Conservation (phyloP, 2,329 filamentous ascomycete species). For the Xylariaceae sp. region DNA sequence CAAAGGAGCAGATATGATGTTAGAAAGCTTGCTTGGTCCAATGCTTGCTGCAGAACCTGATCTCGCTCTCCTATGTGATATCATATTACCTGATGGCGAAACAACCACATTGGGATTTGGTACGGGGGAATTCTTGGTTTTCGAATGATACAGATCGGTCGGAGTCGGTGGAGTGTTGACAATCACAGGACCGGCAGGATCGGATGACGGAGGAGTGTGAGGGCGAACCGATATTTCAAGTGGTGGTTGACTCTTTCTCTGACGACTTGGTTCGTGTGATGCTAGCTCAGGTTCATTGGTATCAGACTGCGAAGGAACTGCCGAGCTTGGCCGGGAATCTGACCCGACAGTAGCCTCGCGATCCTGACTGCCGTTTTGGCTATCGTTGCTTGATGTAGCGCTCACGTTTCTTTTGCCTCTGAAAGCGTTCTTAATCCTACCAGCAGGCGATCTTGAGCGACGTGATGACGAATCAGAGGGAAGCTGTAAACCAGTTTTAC, state of each 20-base stretch:
- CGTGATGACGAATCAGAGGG: conserved; percentile 53
- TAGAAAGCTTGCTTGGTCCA: conserved; percentile 87
- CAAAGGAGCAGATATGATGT: conserved; percentile 71
- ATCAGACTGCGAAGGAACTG: conserved; percentile 30
- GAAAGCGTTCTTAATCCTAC: conserved; percentile 76
- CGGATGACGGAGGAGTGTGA: conserved; percentile 53
- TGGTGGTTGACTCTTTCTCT: conserved; percentile 31
- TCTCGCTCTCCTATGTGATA: conserved; percentile 65
- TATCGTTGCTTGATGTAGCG: conserved; percentile 51
- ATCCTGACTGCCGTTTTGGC: conserved; percentile 35
- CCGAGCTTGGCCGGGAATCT: conserved; percentile 30
- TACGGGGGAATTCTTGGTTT: conserved; percentile 34
- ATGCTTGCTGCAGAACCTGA: conserved; percentile 59
- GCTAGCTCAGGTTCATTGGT: conserved; percentile 31
- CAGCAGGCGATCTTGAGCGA: conserved; percentile 71
- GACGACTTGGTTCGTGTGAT: conserved; percentile 28
- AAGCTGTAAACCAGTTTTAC: conserved; percentile 49
- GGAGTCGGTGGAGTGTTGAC: conserved; percentile 72
- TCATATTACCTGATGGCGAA: conserved; percentile 72
- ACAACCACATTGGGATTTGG: conserved; percentile 59
- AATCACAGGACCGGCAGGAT: conserved; percentile 58
- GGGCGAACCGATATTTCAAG: conserved; percentile 43
- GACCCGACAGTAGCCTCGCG: conserved; percentile 30
- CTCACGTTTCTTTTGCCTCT: conserved; percentile 58
- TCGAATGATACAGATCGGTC: conserved; percentile 49